Conservation (phyloP, 192 early-diverging fungal genomes). For the Kickxella alabastrina region DNA sequence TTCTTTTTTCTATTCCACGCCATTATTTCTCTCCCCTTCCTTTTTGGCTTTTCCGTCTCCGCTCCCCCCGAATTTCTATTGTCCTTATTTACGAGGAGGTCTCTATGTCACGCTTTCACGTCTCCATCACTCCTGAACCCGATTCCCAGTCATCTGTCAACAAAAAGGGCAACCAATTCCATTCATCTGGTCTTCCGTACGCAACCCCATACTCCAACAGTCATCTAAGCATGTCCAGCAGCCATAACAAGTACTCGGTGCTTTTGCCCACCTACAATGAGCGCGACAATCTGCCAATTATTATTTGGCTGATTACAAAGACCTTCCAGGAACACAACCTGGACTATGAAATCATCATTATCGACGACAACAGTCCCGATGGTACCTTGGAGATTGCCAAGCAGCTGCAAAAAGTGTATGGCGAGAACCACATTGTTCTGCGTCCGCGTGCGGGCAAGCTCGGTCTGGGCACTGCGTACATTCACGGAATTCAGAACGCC, state of each 20-base stretch:
- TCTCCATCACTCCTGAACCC: constrained; percentile 48
- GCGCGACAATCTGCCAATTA: constrained; percentile 93
- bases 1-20: not conserved
- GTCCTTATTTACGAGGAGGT: not conserved
- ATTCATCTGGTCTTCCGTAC: constrained; percentile 28
- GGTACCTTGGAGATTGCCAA: constrained; percentile 92
- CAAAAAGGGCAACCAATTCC: constrained; percentile 9
- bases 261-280: constrained; percentile 99
- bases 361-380: constrained; percentile 95
- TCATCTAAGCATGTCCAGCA: constrained; percentile 32
- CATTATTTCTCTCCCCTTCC: not conserved
- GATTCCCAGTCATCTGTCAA: constrained; percentile 33
- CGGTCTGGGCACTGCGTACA: constrained; percentile 93
- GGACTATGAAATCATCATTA: constrained; percentile 95
- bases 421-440: constrained; percentile 82
- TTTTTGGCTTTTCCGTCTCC: constrained; percentile 1
- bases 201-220: constrained; percentile 4
- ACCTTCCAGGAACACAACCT: constrained; percentile 79
- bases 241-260: constrained; percentile 74
- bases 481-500: constrained; percentile 89
- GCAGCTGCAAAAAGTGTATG: constrained; percentile 81
- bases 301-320: constrained; percentile 86
- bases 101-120: constrained; percentile 49
- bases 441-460: constrained; percentile 94
- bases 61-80: not conserved